Evolutionary conservation across 164 flowering plant genomes (phyloP), one percentile per base, ranked within the genome.

Genomic region (Platanus orientalis): DNA sequence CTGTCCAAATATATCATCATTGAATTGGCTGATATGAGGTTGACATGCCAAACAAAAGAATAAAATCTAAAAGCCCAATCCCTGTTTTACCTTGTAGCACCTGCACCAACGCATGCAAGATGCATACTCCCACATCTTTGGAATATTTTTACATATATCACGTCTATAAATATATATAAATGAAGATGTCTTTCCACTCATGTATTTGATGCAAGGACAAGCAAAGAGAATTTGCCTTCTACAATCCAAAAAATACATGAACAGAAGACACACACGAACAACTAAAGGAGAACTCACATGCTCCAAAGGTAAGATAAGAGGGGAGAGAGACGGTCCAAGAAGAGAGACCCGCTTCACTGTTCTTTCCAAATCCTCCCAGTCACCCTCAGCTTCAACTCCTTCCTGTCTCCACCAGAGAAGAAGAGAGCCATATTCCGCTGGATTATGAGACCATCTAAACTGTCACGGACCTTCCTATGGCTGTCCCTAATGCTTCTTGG

Each of bases 281-380:
- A 52, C 29, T 7, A 21, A 13, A 61, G 24, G 36, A 34, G 34
- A 57, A 57, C 47, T 42, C 2, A 6, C 7, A 14, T 28, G 26
- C n/a, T n/a, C 36, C 6, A 34, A 25, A 6, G 26, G 12, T 20
- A 3, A 49, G 9, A 45, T 20, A 48, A 0, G 34, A 32, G n/a
- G 19, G 47, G 32, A 16, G n/a, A 45, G 49, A 40, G 21, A 26
- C 27, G 6, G 63, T 29, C 12, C 13, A 21, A 54, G 42, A 25
- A 27, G 26, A 17, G 13, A 45, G 3, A 17, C 13, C 26, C 32
- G n/a, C n/a, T n/a, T 77, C 65, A 75, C 65, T 75, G 80, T 47
- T 79, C 85, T 68, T 78, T 80, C 85, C 88, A 84, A 32, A 84
- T 81, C 72, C 84, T 71, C 49, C 88, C 88, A 11, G 88, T 84